Conservation (phyloP, 1,139 yeast genomes). For the Trichomonascaceae sp. region DNA sequence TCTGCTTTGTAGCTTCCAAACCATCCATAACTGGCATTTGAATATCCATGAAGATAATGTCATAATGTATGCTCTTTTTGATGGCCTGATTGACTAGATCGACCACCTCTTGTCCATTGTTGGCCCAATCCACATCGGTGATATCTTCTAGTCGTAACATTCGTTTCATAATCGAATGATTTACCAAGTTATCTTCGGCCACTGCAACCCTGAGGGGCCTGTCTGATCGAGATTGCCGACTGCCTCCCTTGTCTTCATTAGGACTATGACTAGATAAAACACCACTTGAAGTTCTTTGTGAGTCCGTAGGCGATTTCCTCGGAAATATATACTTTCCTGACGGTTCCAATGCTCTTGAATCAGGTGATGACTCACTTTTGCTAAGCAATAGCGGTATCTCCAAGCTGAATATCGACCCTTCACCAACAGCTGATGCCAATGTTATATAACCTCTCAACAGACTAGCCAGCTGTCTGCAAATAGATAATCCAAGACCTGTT, state of each 20-base stretch:
- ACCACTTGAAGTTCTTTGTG: not conserved
- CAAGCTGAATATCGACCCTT: constrained; percentile 76
- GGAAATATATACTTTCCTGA: not conserved
- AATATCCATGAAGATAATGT: constrained; percentile 88
- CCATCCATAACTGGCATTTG: constrained; percentile 97
- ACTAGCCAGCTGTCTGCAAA: constrained; percentile 82
- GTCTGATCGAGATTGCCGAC: not conserved
- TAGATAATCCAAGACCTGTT: constrained; percentile 89
- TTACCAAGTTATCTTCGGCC: constrained; percentile 93
- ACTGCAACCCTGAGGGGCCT: constrained; percentile 51
- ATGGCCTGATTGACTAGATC: constrained; percentile 51
- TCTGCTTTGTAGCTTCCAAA: constrained; percentile 66
- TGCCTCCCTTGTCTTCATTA: not conserved
- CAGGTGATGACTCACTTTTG: not conserved
- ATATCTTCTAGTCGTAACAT: constrained; percentile 86
- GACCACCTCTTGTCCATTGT: constrained; percentile 87
- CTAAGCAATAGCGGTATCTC: constrained; percentile 53
- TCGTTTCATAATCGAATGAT: constrained; percentile 86
- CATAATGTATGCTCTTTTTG: constrained; percentile 41
- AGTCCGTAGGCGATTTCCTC: not conserved
- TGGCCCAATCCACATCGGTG: constrained; percentile 62
- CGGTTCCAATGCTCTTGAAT: not conserved
- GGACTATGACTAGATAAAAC: not conserved
- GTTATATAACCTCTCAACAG: constrained; percentile 69
- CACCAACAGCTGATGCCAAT: constrained; percentile 60